Percentiles rank a stretch among this genome's conserved stretches.
Evolutionary conservation across 2,329 filamentous ascomycete species (phyloP).

Genomic region (Phialophora verrucosa): DNA sequence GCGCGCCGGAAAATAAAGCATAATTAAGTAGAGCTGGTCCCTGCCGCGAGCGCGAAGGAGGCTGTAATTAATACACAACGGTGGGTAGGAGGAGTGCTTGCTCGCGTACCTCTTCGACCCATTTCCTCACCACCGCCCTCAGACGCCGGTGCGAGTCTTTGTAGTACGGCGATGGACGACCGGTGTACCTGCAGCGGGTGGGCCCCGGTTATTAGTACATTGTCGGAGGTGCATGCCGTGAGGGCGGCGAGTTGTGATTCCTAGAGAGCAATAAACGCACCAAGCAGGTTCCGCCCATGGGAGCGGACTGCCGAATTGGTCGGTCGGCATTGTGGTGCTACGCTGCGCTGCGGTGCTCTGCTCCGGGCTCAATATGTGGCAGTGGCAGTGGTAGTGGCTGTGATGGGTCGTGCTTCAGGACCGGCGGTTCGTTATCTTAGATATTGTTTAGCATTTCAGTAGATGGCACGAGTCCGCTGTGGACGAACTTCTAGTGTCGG

Average conservation of each 20-base stretch:
- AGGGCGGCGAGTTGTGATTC: background rate
- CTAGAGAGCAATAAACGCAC: background rate
- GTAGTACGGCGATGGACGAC: conserved; percentile 7
- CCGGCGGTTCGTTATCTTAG: too few relatives aligned
- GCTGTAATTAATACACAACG: background rate
- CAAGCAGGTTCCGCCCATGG: background rate
- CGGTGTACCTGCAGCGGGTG: background rate
- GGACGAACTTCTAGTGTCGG: too few relatives aligned
- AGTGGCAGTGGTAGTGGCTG: background rate
- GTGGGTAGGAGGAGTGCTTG: too few relatives aligned
- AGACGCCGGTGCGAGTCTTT: conserved; percentile 2
- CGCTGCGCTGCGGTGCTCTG: too few relatives aligned
- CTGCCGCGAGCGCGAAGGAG: background rate
- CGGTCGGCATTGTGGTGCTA: background rate
- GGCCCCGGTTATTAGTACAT: background rate
- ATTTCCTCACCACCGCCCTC: background rate
- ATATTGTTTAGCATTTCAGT: too few relatives aligned
- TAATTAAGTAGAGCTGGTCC: too few relatives aligned
- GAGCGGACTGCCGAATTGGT: conserved; percentile 2
- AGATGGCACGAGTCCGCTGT: too few relatives aligned
- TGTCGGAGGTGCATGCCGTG: too few relatives aligned
- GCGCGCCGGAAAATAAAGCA: too few relatives aligned
- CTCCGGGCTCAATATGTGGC: background rate
- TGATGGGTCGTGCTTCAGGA: background rate
- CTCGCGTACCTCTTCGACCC: background rate